Evolutionary conservation across 2,329 filamentous ascomycete species (phyloP).

Genomic region (Pseudogymnoascus sp.): DNA sequence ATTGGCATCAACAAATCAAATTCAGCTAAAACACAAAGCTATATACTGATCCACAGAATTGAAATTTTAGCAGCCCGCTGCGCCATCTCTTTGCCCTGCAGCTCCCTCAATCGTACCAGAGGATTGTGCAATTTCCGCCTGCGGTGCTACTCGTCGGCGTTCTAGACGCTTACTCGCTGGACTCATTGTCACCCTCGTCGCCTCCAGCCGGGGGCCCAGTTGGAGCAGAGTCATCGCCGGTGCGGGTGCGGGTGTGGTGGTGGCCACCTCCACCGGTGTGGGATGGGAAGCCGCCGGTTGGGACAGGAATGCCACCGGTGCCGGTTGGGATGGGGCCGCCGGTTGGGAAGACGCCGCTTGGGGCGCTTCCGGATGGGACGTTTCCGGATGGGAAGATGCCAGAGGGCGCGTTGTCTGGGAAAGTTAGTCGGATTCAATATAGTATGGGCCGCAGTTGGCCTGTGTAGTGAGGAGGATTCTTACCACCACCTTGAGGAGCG

Average conservation of each 20-base stretch:
- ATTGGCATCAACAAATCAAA: not conserved
- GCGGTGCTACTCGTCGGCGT: not conserved
- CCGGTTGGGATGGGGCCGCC: not conserved
- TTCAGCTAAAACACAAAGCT: not conserved
- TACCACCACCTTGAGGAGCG: not conserved
- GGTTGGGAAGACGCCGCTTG: not conserved
- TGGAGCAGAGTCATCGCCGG: not conserved
- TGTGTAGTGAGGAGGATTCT: not conserved
- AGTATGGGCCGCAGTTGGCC: not conserved
- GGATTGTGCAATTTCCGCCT: not conserved
- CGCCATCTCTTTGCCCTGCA: slow-evolving; percentile 1
- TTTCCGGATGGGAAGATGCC: not conserved
- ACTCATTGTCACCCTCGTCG: not conserved
- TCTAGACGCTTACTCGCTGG: not conserved
- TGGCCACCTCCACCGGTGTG: not conserved
- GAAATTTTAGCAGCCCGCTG: not conserved
- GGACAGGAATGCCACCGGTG: not conserved
- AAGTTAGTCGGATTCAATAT: not conserved
- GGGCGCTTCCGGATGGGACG: not conserved
- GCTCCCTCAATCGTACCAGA: not conserved
- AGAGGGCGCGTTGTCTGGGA: not conserved
- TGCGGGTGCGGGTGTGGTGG: not conserved
- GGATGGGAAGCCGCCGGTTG: not conserved
- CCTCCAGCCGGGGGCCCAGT: not conserved
- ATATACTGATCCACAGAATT: not conserved